Conservation (phyloP, 2,329 filamentous ascomycete species). For the Tolypocladium amazonense region DNA sequence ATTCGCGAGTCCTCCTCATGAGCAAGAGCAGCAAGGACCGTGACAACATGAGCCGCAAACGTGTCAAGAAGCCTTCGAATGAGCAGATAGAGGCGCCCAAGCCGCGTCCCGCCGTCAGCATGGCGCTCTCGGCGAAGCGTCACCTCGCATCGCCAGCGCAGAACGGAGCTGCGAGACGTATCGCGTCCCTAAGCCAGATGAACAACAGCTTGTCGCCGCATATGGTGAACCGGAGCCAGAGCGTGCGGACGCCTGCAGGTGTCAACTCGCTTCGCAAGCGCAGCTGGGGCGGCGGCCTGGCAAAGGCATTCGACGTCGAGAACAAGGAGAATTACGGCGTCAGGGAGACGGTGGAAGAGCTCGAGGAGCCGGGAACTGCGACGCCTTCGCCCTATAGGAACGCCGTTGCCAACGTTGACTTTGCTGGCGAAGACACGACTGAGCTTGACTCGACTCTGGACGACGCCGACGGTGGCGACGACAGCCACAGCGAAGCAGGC, state of each 20-base stretch:
- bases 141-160: constrained; percentile 34
- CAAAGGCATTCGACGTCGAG: constrained; percentile 40
- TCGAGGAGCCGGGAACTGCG: constrained; percentile 20
- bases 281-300: constrained; percentile 51
- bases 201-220: constrained; percentile 58
- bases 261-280: constrained; percentile 47
- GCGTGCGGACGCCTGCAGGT: constrained; percentile 51
- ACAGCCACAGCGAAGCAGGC: constrained; percentile 37
- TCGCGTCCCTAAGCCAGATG: constrained; percentile 86
- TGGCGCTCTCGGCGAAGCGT: constrained; percentile 43
- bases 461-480: constrained; percentile 13
- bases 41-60: constrained; percentile 50
- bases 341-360: constrained; percentile 54
- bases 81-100: constrained; percentile 14
- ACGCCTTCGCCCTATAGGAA: constrained; percentile 4
- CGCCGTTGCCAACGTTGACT: constrained; percentile 2
- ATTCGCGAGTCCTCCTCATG: constrained; percentile 84
- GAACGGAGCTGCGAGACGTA: constrained; percentile 58
- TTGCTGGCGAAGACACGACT: constrained; percentile 4
- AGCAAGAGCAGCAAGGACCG: constrained; percentile 46
- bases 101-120: constrained; percentile 31
- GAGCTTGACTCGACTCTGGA: constrained; percentile 8
- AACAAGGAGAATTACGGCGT: constrained; percentile 55
- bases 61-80: constrained; percentile 31
- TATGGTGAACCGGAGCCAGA: constrained; percentile 67